Evolutionary conservation across 257 asterid genomes (phyloP).

Genomic region (Solanum chaucha): DNA sequence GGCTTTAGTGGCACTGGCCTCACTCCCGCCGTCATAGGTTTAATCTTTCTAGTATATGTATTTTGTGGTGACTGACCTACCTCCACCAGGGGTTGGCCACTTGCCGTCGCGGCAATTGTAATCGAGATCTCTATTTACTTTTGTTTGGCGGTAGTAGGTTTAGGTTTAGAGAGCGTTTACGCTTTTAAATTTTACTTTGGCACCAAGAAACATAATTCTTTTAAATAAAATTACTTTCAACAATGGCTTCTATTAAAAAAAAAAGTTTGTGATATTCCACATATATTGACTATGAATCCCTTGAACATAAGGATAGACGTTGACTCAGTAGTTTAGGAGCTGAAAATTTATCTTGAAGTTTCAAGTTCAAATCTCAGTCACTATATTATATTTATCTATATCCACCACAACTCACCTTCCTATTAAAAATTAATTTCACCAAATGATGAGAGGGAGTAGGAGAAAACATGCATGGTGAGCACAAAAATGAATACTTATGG

Average conservation of each 20-base stretch:
- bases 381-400: not conserved
- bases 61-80: not conserved
- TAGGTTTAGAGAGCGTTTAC: not conserved
- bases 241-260: not conserved
- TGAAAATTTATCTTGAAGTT: too few relatives aligned
- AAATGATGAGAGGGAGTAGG: not conserved
- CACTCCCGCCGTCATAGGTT: not conserved
- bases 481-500: not conserved
- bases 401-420: not conserved
- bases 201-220: not conserved
- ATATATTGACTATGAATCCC: not conserved
- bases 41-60: not conserved
- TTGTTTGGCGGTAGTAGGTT: not conserved
- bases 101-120: too few relatives aligned
- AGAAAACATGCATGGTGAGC: not conserved
- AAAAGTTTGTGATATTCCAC: not conserved
- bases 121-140: not conserved
- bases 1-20: not conserved
- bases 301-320: not conserved
- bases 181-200: not conserved
- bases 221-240: not conserved
- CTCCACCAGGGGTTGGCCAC: not conserved
- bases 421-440: not conserved
- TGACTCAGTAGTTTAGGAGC: too few relatives aligned
- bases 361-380: not conserved